These are phyloP conservation scores for Tardiomyces digboiensis DNA, from an alignment of 1,139 yeast species.

Conservation along the genomic window DNA sequence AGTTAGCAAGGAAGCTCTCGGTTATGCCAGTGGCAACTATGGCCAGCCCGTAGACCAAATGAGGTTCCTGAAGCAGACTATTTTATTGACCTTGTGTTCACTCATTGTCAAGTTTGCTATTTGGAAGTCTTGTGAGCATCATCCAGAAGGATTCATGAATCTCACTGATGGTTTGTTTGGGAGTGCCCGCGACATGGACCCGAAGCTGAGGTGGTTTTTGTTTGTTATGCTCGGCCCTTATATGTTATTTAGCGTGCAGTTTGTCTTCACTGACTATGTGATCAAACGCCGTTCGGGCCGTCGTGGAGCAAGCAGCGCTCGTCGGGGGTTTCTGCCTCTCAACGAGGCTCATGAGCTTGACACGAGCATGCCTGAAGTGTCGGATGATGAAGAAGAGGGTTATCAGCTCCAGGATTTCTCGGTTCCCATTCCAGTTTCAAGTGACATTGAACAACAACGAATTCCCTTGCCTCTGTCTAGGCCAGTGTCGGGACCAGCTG, in stretches of 20 bases:
- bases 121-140: not conserved
- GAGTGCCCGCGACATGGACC: constrained; percentile 2
- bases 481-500: too few relatives aligned
- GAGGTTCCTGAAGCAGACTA: constrained; percentile 6
- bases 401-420: not conserved
- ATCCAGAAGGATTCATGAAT: constrained; percentile 1
- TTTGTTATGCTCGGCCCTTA: constrained; percentile 2
- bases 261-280: constrained; percentile 5
- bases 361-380: not conserved
- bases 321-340: not conserved
- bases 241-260: constrained; percentile 4
- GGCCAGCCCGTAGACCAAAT: constrained; percentile 6
- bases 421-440: not conserved
- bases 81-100: not conserved
- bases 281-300: not conserved
- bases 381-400: not conserved
- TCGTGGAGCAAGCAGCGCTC: too few relatives aligned
- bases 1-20: constrained; percentile 3
- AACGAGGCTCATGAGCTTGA: not conserved
- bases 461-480: too few relatives aligned
- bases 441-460: not conserved
- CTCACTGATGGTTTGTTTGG: constrained; percentile 3
- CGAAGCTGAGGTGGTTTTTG: not conserved
- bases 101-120: not conserved
- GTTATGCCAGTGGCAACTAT: constrained; percentile 8